Percentiles rank a stretch among this genome's conserved stretches.
Conservation (phyloP, 2,329 filamentous ascomycete species). For the Penicillium sp. region DNA sequence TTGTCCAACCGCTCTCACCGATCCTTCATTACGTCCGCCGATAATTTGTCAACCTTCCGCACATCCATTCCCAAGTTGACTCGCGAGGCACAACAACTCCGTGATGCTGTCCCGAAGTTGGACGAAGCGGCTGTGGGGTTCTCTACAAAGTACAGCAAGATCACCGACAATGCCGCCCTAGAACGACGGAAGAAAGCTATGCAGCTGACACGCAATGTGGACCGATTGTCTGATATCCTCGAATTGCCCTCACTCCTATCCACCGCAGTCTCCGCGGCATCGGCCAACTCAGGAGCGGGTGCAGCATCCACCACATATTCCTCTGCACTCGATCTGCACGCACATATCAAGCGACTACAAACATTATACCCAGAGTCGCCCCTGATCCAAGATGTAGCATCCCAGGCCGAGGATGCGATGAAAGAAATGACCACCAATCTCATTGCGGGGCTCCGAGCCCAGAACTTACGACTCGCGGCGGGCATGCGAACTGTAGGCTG, state of each 20-base stretch:
- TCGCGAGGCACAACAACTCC: slow-evolving; percentile 65
- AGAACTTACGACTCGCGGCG: slow-evolving; percentile 80
- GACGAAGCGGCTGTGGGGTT: slow-evolving; percentile 79
- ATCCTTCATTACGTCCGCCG: slow-evolving; percentile 76
- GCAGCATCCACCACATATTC: slow-evolving; percentile 70
- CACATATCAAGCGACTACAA: slow-evolving; percentile 86
- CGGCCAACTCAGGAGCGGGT: slow-evolving; percentile 38
- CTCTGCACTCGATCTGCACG: slow-evolving; percentile 84
- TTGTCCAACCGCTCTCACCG: slow-evolving; percentile 89
- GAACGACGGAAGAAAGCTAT: slow-evolving; percentile 75
- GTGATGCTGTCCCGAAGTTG: slow-evolving; percentile 71
- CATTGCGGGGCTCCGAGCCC: slow-evolving; percentile 72
- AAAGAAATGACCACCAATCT: slow-evolving; percentile 84
- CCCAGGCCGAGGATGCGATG: slow-evolving; percentile 83
- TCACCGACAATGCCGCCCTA: slow-evolving; percentile 67
- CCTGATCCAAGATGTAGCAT: slow-evolving; percentile 70
- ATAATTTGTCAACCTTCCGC: slow-evolving; percentile 71
- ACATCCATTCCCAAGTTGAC: slow-evolving; percentile 71
- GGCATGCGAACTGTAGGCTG: slow-evolving; percentile 90
- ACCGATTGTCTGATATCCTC: slow-evolving; percentile 84
- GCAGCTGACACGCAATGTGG: slow-evolving; percentile 80
- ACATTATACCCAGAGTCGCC: slow-evolving; percentile 77
- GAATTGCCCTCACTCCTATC: slow-evolving; percentile 84
- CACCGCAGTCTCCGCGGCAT: slow-evolving; percentile 60
- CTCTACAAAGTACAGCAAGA: slow-evolving; percentile 78